Base-by-base conservation (phyloP, 1,139 yeast genomes). In the Wickerhamomyces sp. region DNA sequence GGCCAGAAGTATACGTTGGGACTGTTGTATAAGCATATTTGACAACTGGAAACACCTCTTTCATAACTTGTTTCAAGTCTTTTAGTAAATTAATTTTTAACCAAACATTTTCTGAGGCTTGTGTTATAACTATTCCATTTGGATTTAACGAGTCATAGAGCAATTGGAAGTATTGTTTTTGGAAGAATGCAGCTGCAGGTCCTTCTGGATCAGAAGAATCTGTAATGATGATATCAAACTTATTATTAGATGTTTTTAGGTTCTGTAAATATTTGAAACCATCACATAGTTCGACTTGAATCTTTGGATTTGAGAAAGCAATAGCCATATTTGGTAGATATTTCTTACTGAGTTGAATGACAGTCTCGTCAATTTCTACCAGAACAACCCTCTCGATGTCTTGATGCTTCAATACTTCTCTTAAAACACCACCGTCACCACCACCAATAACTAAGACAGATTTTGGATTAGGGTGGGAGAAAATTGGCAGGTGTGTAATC, bases 131-230 rank as follows among this genome's bases (percentile, higher is more conserved):
- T 31, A 89, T 80, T 24, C 96, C 95, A 49, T 81, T 72, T 24
- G 71, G 73, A 29, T 78, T 74, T 43, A 90, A 72, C 3, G 96
- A 88, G 45, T 77, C 76, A 46, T 69, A 60, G 41, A 92, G 68
- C 38, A 92, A 70, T 56, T 77, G 71, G 64, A 90, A 92, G 67
- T 90, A 92, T 45, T 78, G 79, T 50, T 76, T 74, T 64, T 89
- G 90, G 71, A 92, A 92, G 51, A 92, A 84, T 35, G 88, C 87
- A 55, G 82, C 96, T 3, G 98, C 98, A 9, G 98, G 98, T 1
- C 98, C 98, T 56, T 92, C 97, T 3, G 97, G 97, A 61, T 92
- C 98, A 10, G 95, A 85, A 9, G 96, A 86, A 62, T 92, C 98
- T 28, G 97, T 89, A 54, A 92, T 89, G 51, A 92, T 89, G 36